A percentile compares a stretch with the other conserved stretches of the same genome.
Evolutionary conservation across 768 basidiomycete genomes (phyloP).

Genomic region (Suillus subluteus): DNA sequence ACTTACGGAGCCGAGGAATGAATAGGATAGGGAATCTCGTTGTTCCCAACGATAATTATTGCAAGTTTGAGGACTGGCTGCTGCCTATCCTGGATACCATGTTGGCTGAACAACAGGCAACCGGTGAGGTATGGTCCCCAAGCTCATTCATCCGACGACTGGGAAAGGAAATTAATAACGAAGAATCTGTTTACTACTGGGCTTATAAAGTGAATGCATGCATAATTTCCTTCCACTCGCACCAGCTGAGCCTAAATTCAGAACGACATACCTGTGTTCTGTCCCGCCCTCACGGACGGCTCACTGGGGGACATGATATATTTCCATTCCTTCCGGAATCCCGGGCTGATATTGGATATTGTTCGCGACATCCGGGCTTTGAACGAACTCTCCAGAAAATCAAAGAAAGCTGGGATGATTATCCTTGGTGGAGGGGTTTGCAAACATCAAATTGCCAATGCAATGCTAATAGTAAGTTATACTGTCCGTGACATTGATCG

Average conservation of each 20-base stretch:
- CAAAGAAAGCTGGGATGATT: slow-evolving; percentile 97
- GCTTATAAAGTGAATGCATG: slow-evolving; percentile 86
- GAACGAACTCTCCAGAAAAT: slow-evolving; percentile 86
- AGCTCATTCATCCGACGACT: slow-evolving; percentile 89
- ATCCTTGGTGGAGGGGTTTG: slow-evolving; percentile 97
- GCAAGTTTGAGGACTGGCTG: slow-evolving; percentile 99
- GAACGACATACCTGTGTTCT: slow-evolving; percentile 99
- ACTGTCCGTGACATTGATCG: slow-evolving; percentile 6
- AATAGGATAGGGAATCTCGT: slow-evolving; percentile 97
- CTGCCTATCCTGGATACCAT: slow-evolving; percentile 89
- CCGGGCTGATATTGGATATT: slow-evolving; percentile 88
- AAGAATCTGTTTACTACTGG: slow-evolving; percentile 99
- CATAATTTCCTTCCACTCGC: slow-evolving; percentile 17
- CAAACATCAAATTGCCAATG: slow-evolving; percentile 99
- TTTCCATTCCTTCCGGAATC: slow-evolving; percentile 92
- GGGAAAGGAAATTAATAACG: slow-evolving; percentile 97
- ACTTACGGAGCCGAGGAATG: slow-evolving; percentile 86
- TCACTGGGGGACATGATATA: slow-evolving; percentile 99
- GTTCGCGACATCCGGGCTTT: slow-evolving; percentile 90
- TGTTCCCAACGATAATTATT: slow-evolving; percentile 98
- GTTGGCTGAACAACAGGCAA: slow-evolving; percentile 83
- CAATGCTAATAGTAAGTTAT: slow-evolving; percentile 89
- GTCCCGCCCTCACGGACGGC: slow-evolving; percentile 96
- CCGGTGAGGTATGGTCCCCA: slow-evolving; percentile 84
- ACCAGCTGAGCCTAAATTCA: slow-evolving; percentile 42